Conservation (phyloP, 345 rosid genomes). For the Gossypium arboreum region DNA sequence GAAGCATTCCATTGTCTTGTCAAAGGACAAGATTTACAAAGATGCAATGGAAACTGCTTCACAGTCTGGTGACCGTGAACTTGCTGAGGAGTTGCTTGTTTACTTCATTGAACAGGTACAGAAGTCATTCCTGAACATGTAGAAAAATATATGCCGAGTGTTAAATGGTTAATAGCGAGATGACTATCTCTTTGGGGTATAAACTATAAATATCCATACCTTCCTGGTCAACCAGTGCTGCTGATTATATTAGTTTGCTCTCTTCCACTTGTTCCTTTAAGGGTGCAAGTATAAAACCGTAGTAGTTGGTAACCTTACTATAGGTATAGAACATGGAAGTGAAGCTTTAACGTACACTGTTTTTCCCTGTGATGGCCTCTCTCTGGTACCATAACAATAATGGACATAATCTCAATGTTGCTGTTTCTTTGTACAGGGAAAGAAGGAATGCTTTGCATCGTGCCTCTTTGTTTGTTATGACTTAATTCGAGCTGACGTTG, state of each 20-base stretch:
- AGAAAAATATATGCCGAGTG: neutral
- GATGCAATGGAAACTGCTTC: neutral
- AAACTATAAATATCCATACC: no score
- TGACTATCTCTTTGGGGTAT: neutral
- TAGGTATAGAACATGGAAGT: neutral
- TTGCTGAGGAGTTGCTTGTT: neutral
- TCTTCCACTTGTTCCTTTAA: neutral
- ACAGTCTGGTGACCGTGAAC: neutral
- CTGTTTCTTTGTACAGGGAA: slow-evolving; percentile 44
- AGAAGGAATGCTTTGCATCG: slow-evolving; percentile 87
- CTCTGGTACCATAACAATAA: neutral
- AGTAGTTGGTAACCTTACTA: neutral
- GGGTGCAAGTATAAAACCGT: neutral
- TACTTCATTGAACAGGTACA: neutral
- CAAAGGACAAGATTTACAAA: neutral
- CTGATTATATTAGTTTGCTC: no score
- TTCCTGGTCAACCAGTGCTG: no score
- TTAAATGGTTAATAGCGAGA: neutral
- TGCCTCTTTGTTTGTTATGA: slow-evolving; percentile 94
- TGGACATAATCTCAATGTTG: slow-evolving; percentile 4
- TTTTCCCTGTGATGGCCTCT: neutral
- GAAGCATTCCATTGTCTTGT: neutral
- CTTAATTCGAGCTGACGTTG: slow-evolving; percentile 71
- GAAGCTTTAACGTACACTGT: no score
- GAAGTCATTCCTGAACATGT: neutral